phyloP scores from a whole-genome alignment of 2,329 filamentous ascomycete species.

The Colletotrichum cuscutae region DNA sequence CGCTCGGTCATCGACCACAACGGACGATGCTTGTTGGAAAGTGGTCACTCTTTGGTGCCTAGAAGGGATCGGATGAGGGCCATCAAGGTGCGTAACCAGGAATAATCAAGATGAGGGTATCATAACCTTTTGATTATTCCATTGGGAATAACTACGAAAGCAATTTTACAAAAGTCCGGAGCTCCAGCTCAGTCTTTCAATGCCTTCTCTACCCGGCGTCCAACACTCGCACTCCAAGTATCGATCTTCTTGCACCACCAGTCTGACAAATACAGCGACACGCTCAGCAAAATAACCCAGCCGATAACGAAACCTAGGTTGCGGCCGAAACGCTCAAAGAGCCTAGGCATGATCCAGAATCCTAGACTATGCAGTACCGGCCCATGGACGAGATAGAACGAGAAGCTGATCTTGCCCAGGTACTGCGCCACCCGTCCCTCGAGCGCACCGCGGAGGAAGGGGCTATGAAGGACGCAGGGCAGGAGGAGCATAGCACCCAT shows the following conservation, averaged over 20 bases:
- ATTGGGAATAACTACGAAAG: not conserved
- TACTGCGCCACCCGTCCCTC: conserved; percentile 48
- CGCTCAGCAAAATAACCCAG: conserved; percentile 43
- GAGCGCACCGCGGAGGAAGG: conserved; percentile 41
- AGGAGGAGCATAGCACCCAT: conserved; percentile 50
- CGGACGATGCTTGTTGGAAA: no score
- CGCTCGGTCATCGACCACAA: no score
- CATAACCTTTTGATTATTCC: not conserved
- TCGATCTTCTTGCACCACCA: conserved; percentile 50
- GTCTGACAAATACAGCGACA: conserved; percentile 48
- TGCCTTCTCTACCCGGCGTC: conserved; percentile 47
- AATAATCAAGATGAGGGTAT: not conserved
- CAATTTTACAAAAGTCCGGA: no score
- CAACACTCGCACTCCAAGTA: conserved; percentile 48
- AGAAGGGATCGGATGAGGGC: no score
- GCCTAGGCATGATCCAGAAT: conserved; percentile 49
- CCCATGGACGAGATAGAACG: conserved; percentile 52
- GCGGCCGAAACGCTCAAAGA: conserved; percentile 49
- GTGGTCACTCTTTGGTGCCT: no score
- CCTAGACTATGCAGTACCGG: conserved; percentile 42
- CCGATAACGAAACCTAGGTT: conserved; percentile 44
- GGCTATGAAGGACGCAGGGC: conserved; percentile 47
- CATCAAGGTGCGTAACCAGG: no score
- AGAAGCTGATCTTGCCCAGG: conserved; percentile 52
- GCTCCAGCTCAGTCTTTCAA: conserved; percentile 33